Percentiles rank a stretch among this genome's conserved stretches.
Conservation (phyloP, 2,329 filamentous ascomycete species). For the Pseudocercospora crystallina region DNA sequence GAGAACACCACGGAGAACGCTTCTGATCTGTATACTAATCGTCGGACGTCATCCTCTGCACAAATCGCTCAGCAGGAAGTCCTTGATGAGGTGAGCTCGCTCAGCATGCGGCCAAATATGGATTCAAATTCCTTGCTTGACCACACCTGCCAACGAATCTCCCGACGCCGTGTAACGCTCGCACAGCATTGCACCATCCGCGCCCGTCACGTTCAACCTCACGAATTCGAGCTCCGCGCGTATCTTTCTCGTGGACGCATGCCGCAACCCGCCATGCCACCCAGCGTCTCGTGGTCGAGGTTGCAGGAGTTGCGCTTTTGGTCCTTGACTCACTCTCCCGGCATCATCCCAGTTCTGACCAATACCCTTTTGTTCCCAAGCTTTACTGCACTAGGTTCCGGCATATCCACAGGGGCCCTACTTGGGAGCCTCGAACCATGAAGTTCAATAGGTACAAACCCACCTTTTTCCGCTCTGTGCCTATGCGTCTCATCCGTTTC, state of each 20-base stretch:
- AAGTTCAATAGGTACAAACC: no score
- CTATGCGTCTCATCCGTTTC: no score
- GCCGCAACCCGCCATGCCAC: constrained; percentile 6
- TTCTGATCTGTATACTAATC: no score
- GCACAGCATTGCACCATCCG: constrained; percentile 5
- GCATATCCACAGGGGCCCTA: no score
- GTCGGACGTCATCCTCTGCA: no score
- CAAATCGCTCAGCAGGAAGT: no score
- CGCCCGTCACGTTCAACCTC: constrained; percentile 1
- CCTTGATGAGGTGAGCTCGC: not conserved
- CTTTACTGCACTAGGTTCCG: not conserved
- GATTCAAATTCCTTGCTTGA: constrained; percentile 9
- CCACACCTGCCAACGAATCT: constrained; percentile 9
- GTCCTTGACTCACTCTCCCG: constrained; percentile 1
- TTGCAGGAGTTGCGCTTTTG: not conserved
- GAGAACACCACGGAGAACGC: no score
- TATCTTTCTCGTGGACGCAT: constrained; percentile 2
- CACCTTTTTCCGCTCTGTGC: no score
- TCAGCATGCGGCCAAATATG: not conserved
- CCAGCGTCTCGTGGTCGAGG: constrained; percentile 2
- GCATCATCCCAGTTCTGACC: constrained; percentile 7
- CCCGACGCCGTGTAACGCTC: constrained; percentile 11
- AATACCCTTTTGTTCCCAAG: not conserved
- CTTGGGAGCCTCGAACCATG: no score
- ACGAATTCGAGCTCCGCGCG: constrained; percentile 6